Conservation (phyloP, 1,284 basidiomycete genomes). For the Ustilago sp. region DNA sequence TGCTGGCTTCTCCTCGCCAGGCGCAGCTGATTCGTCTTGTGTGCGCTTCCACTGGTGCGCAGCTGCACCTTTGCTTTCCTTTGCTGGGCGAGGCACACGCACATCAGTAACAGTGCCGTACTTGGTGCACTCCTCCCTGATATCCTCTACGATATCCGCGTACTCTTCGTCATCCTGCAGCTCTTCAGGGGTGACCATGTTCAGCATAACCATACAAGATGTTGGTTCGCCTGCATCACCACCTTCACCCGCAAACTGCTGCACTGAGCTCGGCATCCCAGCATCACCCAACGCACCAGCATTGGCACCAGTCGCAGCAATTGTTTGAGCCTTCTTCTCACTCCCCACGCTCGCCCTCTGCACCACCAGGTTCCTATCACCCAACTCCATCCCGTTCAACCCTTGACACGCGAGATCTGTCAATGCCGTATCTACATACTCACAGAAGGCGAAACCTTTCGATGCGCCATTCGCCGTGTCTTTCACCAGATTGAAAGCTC, state of each 20-base stretch:
- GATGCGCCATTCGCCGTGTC: constrained; percentile 76
- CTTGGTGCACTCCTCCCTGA: constrained; percentile 80
- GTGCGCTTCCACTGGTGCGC: constrained; percentile 60
- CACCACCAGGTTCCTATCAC: constrained; percentile 94
- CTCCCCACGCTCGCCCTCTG: constrained; percentile 91
- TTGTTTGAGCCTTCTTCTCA: constrained; percentile 54
- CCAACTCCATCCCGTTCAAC: constrained; percentile 96
- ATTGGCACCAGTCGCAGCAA: constrained; percentile 68
- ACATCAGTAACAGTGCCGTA: constrained; percentile 64
- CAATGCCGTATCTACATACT: constrained; percentile 88
- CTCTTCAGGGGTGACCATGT: constrained; percentile 98
- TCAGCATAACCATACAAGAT: constrained; percentile 93
- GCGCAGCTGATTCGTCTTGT: constrained; percentile 54
- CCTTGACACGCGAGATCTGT: constrained; percentile 97
- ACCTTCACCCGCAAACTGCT: constrained; percentile 67
- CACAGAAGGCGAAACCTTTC: constrained; percentile 98
- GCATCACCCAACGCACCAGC: constrained; percentile 65
- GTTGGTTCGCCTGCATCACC: constrained; percentile 69
- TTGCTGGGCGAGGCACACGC: constrained; percentile 64
- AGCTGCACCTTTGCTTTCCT: constrained; percentile 58
- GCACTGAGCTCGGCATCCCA: constrained; percentile 55
- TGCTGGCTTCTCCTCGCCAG: constrained; percentile 68
- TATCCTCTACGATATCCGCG: constrained; percentile 91
- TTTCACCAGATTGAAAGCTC: constrained; percentile 96
- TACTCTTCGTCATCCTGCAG: constrained; percentile 91